Conservation (phyloP, 2,329 filamentous ascomycete species). For the Colletotrichum higginsianum region DNA sequence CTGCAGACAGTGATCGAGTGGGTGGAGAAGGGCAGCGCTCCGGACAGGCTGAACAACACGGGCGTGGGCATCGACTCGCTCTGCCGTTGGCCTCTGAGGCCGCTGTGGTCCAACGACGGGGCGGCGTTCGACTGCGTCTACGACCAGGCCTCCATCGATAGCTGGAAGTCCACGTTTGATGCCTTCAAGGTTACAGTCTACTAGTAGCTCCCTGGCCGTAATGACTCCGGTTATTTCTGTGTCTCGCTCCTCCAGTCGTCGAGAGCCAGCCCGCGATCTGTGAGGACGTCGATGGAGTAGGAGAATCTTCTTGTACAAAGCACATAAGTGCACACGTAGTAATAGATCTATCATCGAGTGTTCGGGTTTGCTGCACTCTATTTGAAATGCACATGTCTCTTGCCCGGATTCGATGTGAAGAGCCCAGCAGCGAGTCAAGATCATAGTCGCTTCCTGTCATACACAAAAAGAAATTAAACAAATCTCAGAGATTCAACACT, state of each 20-base stretch:
- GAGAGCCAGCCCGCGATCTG: background rate
- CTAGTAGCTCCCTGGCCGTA: background rate
- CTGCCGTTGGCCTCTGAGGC: conserved; percentile 60
- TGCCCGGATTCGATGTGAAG: no score
- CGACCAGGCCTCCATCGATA: conserved; percentile 30
- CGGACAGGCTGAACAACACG: conserved; percentile 58
- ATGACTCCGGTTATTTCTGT: no score
- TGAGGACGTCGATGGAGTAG: background rate
- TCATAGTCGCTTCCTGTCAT: background rate
- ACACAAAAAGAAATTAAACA: no score
- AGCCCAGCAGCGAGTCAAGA: no score
- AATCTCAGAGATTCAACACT: background rate
- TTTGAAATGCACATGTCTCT: no score
- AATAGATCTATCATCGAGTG: no score
- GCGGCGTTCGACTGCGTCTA: conserved; percentile 28
- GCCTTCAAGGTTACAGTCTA: conserved; percentile 39
- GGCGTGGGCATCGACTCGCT: conserved; percentile 54
- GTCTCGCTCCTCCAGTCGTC: no score
- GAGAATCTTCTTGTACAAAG: background rate
- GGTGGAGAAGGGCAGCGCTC: conserved; percentile 65
- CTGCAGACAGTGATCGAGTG: conserved; percentile 64
- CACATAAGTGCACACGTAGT: background rate
- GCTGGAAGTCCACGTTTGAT: conserved; percentile 38
- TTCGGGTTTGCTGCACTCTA: no score
- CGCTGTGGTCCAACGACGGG: conserved; percentile 51